Evolutionary conservation across 371 early-diverging fungal genomes (phyloP).

Genomic region (Lichtheimia ramosa): DNA sequence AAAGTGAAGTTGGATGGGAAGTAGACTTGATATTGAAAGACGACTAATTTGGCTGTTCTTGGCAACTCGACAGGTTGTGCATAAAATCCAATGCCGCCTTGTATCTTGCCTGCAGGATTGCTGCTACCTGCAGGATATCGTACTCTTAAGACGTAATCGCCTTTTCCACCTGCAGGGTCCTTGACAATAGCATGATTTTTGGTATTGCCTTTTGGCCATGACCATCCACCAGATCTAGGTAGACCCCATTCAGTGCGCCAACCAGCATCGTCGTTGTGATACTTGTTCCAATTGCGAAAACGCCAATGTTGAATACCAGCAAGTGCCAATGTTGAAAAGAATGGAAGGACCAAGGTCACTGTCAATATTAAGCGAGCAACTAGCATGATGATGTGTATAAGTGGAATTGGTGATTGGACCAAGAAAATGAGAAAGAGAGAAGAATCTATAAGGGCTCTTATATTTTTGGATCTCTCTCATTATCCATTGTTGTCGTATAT

Average conservation of each 20-base stretch:
- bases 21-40: slow-evolving; percentile 49
- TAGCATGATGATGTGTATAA: too few species aligned
- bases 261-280: slow-evolving; percentile 8
- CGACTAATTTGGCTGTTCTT: slow-evolving; percentile 24
- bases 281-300: slow-evolving; percentile 23
- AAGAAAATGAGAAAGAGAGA: background rate
- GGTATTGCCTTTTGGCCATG: slow-evolving; percentile 23
- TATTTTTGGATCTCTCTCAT: background rate
- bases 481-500: too few species aligned
- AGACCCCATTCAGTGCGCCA: slow-evolving; percentile 25
- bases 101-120: slow-evolving; percentile 35
- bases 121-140: slow-evolving; percentile 41
- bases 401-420: too few species aligned
- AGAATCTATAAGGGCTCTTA: background rate
- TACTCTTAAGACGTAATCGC: slow-evolving; percentile 30
- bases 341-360: background rate
- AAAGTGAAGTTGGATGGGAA: slow-evolving; percentile 55
- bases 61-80: slow-evolving; percentile 41
- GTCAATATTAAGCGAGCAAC: too few species aligned
- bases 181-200: slow-evolving; percentile 28
- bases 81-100: slow-evolving; percentile 56
- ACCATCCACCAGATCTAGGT: slow-evolving; percentile 18
- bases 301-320: slow-evolving; percentile 11
- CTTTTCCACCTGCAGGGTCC: slow-evolving; percentile 37
- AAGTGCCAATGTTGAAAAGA: background rate